Evolutionary conservation across 306 rosid species (phyloP).

Genomic region (Malus asiatica): DNA sequence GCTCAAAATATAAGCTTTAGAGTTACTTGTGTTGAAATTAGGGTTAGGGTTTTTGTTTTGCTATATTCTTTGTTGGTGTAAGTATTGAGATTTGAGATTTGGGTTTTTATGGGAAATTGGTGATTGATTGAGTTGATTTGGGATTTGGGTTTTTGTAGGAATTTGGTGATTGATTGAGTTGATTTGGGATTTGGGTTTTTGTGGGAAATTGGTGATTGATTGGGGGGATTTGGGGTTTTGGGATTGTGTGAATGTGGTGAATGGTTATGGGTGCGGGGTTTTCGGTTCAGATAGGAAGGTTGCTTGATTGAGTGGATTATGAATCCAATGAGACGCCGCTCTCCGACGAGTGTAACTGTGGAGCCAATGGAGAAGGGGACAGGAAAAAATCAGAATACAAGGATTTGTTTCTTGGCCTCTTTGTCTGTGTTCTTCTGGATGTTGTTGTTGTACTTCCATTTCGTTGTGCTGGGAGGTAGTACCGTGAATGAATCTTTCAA

Average conservation of each 20-base stretch:
- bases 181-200: background rate
- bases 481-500: conserved; percentile 29
- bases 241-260: background rate
- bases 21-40: too few relatives aligned
- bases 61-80: background rate
- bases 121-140: background rate
- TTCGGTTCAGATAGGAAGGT: conserved; percentile 13
- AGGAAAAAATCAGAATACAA: conserved; percentile 55
- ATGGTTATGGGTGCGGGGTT: background rate
- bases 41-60: conserved; percentile 5
- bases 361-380: conserved; percentile 71
- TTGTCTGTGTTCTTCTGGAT: conserved; percentile 73
- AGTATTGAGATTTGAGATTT: background rate
- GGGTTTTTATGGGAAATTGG: background rate
- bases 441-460: conserved; percentile 70
- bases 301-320: conserved; percentile 9
- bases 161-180: background rate
- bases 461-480: conserved; percentile 43
- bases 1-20: background rate
- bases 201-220: background rate
- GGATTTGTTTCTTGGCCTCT: conserved; percentile 54
- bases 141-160: conserved; percentile 7
- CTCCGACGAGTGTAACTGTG: conserved; percentile 35
- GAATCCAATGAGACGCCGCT: conserved; percentile 74
- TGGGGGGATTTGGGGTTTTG: background rate